Evolutionary conservation across 257 asterid species (phyloP).

Genomic region (Fraxinus excelsior): DNA sequence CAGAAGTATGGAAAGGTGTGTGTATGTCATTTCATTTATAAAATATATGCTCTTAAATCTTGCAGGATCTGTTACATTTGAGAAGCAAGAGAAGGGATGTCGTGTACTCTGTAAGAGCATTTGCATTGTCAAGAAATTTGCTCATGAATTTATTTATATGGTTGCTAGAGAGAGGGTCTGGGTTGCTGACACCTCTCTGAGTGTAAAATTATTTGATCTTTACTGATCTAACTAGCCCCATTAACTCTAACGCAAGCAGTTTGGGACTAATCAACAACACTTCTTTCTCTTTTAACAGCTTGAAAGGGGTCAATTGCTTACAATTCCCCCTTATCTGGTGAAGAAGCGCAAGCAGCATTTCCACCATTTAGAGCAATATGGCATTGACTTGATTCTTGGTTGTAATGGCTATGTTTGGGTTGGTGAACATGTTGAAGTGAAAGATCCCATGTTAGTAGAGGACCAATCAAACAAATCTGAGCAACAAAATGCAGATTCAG

Average conservation of each 20-base stretch:
- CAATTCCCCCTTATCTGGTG: conserved; percentile 75
- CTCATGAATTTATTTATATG: not conserved
- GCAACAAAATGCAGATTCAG: conserved; percentile 33
- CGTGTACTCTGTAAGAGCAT: not conserved
- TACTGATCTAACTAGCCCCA: not conserved
- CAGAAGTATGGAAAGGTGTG: conserved; percentile 95
- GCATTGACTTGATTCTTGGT: conserved; percentile 84
- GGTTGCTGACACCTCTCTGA: not conserved
- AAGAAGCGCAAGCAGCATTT: conserved; percentile 91
- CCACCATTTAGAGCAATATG: conserved; percentile 73
- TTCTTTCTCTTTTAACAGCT: conserved; percentile 50
- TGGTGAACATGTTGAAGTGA: conserved; percentile 80
- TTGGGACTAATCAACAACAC: not conserved
- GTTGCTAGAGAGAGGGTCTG: not conserved
- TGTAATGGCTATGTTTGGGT: conserved; percentile 92
- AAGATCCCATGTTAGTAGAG: conserved; percentile 57
- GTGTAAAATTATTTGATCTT: not conserved
- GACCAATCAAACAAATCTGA: conserved; percentile 56
- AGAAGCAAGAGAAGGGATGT: not conserved
- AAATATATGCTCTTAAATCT: not conserved
- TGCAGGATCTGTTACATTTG: not conserved
- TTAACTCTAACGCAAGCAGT: not conserved
- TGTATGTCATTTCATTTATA: conserved; percentile 1
- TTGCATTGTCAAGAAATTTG: not conserved
- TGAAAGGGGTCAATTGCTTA: conserved; percentile 76